Evolutionary conservation across 305 asterid genomes (phyloP), one percentile per base, ranked within the genome.

Genomic region (Fraxinus greggii): DNA sequence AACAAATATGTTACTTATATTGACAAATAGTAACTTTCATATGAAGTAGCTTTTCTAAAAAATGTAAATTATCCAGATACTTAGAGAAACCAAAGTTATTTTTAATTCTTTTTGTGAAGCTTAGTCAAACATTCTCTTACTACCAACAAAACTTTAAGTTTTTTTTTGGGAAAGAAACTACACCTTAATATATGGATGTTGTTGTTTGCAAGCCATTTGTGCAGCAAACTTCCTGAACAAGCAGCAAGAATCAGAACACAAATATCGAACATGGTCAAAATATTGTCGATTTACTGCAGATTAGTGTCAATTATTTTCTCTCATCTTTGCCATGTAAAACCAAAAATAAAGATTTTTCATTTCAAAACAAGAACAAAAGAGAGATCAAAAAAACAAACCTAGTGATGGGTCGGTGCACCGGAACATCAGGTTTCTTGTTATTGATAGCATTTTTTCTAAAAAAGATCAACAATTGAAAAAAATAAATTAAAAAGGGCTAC

Each of bases 341-440:
- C 33, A 78, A 36, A 74, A 19, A 76, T 12, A 38, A 7, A 7
- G 3, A 79, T 75, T 17, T 77, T 19, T 3, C 33, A 17, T 15
- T 32, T 0, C 15, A 80, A 51, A 54, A 13, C 80, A 84, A 65
- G 70, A 84, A 81, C 79, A 40, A 31, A 72, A 73, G 77, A 80
- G 48, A 40, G 63, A 76, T 2, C 35, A 24, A 24, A 63, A 59
- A 32, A n/a, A 82, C 90, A 31, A 86, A 94, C 99, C 99, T 95
- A 72, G 99, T 94, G 77, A 92, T 81, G 0, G 97, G 99, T 21
- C 97, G 94, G 82, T 90, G 96, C 38, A 82, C 84, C 9, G 91
- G 97, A 75, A 86, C 45, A 36, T 75, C 81, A 51, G 86, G 90
- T 51, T 77, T 87, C 89, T 88, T 92, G 78, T 74, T 84, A 81